Evolutionary conservation across 2,329 filamentous ascomycete genomes (phyloP), one percentile per base, ranked within the genome.

Genomic region (Stemphylium lycopersici): DNA sequence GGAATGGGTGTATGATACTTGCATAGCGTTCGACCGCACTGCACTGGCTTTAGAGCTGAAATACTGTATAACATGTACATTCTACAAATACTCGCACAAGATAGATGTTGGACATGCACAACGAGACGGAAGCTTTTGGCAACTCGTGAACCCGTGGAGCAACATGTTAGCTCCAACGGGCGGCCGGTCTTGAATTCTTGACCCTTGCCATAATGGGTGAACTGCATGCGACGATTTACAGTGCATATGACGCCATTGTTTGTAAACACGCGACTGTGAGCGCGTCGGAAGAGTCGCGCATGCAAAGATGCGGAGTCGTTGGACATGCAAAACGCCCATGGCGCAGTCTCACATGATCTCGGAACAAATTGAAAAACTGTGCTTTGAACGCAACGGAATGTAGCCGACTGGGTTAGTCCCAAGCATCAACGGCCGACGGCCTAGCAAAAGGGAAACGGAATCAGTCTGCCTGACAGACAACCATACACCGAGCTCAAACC

Each of bases 371-470:
- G 16, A 18, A 20, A 37, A 51, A 12, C 20, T 31, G 10, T 16
- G 10, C n/a, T 40, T n/a, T 4, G 24, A 20, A 41, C 11, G 16
- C n/a, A 12, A 42, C 22, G 29, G 45, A n/a, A 88, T 91, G 86
- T 90, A 86, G 86, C 82, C 81, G 85, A 93, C 93, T 74, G 66
- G 71, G 90, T 93, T 93, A 80, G 85, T 87, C 90, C 89, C 87
- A 85, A 89, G 88, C 90, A 85, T 93, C 90, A 96, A 80, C 66
- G 84, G 87, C 89, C 90, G 81, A 96, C 87, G 90, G 89, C 85
- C 90, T 95, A 84, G 86, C 90, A 84, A 86, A 91, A 91, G 84
- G 86, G 90, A 87, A 62, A 57, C 63, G 71, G 68, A 74, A 75
- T 75, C 66, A 74, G 70, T 68, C 67, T 66, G 69, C 70, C 72